Evolutionary conservation across 2,329 filamentous ascomycete genomes (phyloP).

Genomic region (Exophiala lecanii-corni): DNA sequence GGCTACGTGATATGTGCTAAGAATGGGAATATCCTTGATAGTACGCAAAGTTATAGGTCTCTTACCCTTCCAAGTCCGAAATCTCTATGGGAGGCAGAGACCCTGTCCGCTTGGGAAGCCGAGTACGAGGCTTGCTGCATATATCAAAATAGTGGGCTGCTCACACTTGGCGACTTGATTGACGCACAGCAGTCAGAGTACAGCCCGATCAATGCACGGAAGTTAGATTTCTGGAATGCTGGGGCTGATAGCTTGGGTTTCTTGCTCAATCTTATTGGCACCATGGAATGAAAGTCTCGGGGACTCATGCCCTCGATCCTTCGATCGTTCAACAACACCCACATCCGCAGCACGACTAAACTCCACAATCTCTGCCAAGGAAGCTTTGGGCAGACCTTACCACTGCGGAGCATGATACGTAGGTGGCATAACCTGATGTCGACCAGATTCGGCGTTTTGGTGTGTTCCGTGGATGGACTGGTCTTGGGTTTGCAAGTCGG

Average conservation of each 20-base stretch:
- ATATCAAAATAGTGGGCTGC: slow-evolving; percentile 1
- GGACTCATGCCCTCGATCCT: neutral
- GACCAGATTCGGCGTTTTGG: no score
- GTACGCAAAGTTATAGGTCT: neutral
- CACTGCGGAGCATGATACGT: no score
- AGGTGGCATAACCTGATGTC: no score
- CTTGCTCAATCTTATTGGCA: slow-evolving; percentile 7
- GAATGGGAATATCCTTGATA: slow-evolving; percentile 4
- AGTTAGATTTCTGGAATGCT: slow-evolving; percentile 15
- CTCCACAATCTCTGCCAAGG: no score
- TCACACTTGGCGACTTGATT: slow-evolving; percentile 7
- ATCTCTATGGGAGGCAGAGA: slow-evolving; percentile 13
- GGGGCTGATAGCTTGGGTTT: slow-evolving; percentile 11
- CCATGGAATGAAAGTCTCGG: slow-evolving; percentile 8
- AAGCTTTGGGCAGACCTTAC: no score
- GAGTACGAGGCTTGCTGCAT: slow-evolving; percentile 10
- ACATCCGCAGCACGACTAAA: no score
- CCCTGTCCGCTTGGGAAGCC: slow-evolving; percentile 5
- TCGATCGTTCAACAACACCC: no score
- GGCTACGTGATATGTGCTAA: slow-evolving; percentile 9
- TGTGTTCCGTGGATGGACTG: no score
- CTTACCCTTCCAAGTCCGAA: slow-evolving; percentile 10
- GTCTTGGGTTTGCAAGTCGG: no score
- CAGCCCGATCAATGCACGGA: slow-evolving; percentile 1
- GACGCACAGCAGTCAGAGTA: slow-evolving; percentile 4